A percentile compares a stretch with the other conserved stretches of the same genome.
Conservation (phyloP, 2,329 filamentous ascomycete species). For the Apiospora marii region DNA sequence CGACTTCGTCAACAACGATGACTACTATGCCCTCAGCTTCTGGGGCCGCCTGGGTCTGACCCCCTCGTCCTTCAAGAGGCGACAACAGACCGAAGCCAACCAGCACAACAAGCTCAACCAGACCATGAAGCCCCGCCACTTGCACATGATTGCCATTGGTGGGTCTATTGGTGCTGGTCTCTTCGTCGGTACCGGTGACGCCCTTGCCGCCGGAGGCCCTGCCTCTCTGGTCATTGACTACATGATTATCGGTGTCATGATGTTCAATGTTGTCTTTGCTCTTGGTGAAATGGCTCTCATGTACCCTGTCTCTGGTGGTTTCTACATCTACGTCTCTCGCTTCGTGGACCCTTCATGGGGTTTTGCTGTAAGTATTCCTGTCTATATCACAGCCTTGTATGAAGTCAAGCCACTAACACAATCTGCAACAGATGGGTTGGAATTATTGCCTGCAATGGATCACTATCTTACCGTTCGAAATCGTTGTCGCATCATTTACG, state of each 20-base stretch:
- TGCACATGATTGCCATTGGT: slow-evolving; percentile 73
- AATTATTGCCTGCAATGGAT: slow-evolving; percentile 23
- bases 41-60: slow-evolving; percentile 24
- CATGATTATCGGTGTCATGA: slow-evolving; percentile 72
- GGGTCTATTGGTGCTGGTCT: slow-evolving; percentile 79
- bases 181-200: slow-evolving; percentile 72
- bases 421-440: slow-evolving; percentile 15
- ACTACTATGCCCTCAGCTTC: slow-evolving; percentile 23
- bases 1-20: slow-evolving; percentile 21
- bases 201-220: slow-evolving; percentile 62
- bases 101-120: slow-evolving; percentile 25
- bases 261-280: slow-evolving; percentile 82
- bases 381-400: slow-evolving; percentile 29
- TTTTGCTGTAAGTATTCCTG: slow-evolving; percentile 68
- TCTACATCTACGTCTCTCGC: slow-evolving; percentile 80
- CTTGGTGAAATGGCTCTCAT: slow-evolving; percentile 87
- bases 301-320: slow-evolving; percentile 79
- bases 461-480: slow-evolving; percentile 18
- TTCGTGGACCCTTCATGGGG: slow-evolving; percentile 84
- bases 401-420: slow-evolving; percentile 49
- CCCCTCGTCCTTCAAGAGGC: slow-evolving; percentile 21
- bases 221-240: slow-evolving; percentile 77
- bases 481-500: slow-evolving; percentile 23
- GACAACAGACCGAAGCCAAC: slow-evolving; percentile 3
- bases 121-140: slow-evolving; percentile 48